These are phyloP conservation scores for Ascomycota sp. DNA, from an alignment of 2,329 filamentous ascomycete genomes.

Conservation along the genomic window DNA sequence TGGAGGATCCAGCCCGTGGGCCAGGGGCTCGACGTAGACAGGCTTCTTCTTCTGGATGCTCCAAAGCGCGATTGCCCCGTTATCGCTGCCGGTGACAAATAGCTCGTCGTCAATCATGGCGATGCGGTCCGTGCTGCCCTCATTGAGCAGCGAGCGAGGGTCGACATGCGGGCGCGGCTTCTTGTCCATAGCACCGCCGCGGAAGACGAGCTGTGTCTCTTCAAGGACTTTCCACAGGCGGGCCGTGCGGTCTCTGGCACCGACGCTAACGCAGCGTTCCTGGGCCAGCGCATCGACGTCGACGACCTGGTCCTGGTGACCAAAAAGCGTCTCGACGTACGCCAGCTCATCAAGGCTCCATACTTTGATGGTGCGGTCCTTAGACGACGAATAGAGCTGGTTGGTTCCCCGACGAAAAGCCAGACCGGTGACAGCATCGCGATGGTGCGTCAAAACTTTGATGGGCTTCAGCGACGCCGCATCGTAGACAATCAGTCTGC, in stretches of 20 bases:
- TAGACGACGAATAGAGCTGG: slow-evolving; percentile 75
- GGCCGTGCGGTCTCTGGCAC: slow-evolving; percentile 74
- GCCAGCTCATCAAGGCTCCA: slow-evolving; percentile 84
- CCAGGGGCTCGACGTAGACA: slow-evolving; percentile 52
- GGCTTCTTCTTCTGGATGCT: slow-evolving; percentile 87
- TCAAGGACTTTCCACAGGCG: slow-evolving; percentile 90
- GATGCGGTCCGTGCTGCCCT: slow-evolving; percentile 80
- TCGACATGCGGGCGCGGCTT: slow-evolving; percentile 21
- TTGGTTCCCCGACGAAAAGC: slow-evolving; percentile 74
- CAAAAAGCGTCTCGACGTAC: slow-evolving; percentile 88
- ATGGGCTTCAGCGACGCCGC: slow-evolving; percentile 55
- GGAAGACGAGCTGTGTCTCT: slow-evolving; percentile 85
- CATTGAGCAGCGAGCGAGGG: slow-evolving; percentile 31
- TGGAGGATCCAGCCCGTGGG: slow-evolving; percentile 64
- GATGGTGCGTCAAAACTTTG: slow-evolving; percentile 74
- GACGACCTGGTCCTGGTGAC: slow-evolving; percentile 77
- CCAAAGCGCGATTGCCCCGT: slow-evolving; percentile 71
- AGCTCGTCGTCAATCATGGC: slow-evolving; percentile 71
- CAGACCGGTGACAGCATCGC: slow-evolving; percentile 65
- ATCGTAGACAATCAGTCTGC: slow-evolving; percentile 71
- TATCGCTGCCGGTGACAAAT: slow-evolving; percentile 87
- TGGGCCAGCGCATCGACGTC: slow-evolving; percentile 64
- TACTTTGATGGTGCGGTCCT: slow-evolving; percentile 82
- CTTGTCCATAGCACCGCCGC: slow-evolving; percentile 49
- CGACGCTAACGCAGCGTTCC: slow-evolving; percentile 78